Conservation (phyloP, 2,329 filamentous ascomycete genomes). For the Pseudogymnoascus sp. region DNA sequence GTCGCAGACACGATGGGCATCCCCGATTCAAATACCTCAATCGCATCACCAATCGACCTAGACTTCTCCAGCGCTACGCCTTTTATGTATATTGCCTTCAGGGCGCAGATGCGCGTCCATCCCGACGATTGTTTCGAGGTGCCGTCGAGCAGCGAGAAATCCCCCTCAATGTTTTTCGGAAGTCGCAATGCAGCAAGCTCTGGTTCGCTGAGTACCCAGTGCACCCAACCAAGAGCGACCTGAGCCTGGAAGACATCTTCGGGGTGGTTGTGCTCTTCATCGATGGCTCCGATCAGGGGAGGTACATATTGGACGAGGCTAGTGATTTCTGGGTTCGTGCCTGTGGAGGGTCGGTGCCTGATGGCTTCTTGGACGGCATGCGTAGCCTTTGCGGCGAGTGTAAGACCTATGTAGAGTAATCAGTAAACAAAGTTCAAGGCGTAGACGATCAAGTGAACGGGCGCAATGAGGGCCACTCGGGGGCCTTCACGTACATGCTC, state of each 20-base stretch:
- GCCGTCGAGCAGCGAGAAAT: constrained; percentile 45
- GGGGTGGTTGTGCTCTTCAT: constrained; percentile 44
- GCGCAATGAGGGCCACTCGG: constrained; percentile 13
- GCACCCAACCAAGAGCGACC: constrained; percentile 76
- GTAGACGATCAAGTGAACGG: constrained; percentile 13
- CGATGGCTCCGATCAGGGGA: constrained; percentile 47
- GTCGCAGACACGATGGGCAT: constrained; percentile 53
- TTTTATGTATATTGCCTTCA: constrained; percentile 72
- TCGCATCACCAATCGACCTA: constrained; percentile 48
- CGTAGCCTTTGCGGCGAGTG: constrained; percentile 63
- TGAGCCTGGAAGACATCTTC: constrained; percentile 69
- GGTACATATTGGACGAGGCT: constrained; percentile 24
- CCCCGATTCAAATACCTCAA: constrained; percentile 58
- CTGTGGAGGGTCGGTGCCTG: constrained; percentile 15
- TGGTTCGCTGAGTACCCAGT: constrained; percentile 70
- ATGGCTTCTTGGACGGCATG: constrained; percentile 52
- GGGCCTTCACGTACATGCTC: constrained; percentile 58
- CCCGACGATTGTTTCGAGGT: constrained; percentile 47
- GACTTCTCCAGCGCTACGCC: constrained; percentile 53
- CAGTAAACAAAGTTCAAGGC: constrained; percentile 13
- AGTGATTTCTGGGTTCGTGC: constrained; percentile 20
- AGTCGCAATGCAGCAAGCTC: constrained; percentile 52
- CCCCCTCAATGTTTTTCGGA: constrained; percentile 53
- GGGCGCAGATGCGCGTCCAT: constrained; percentile 76
- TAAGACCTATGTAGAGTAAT: constrained; percentile 47